Base-by-base conservation (phyloP, 345 rosid species). In the Brassica carinata region DNA sequence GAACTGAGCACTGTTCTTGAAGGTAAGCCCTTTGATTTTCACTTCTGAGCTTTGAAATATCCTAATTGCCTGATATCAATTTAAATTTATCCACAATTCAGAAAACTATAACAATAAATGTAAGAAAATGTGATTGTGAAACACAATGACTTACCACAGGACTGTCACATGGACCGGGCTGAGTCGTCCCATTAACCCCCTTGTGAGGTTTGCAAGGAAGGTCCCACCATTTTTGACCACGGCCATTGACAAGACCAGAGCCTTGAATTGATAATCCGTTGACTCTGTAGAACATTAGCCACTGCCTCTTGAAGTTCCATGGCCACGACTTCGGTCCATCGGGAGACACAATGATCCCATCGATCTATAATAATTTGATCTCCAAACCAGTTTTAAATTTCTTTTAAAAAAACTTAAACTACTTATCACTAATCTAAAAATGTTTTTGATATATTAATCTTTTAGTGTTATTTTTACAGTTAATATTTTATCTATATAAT, bases 121-220 rank as follows among this genome's bases (percentile, higher is more conserved):
- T 43, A 43, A 9, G 14, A 43, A 43, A 43, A 48, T 48, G 55
- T 48, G 55, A 51, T 23, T 70, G 8, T 69, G 7, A 29, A 18
- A 43, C 14, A 40, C 62, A 18, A 2, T 18, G 38, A 51, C 91
- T 88, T 81, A 89, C 98, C 8, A 81, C 88, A 27, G 97, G 98
- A 67, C 97, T 94, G 18, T 94, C 95, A 72, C 98, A 92, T n/a
- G 90, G 95, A 72, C 97, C 94, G 30, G 90, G 80, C 78, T 59
- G 51, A 71, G 92, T 94, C 3, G 89, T 87, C 66, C 94, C 90
- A 38, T 89, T 88, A 8, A 77, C 73, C 7, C 94, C 94, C 82
- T 87, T 94, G 89, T 91, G 98, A 45, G 98, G 98, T 82, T 94
- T 91, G 82, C 98, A 94, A 61, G 98, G 95, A 67, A 94, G 93